Base-by-base conservation (phyloP, 2,329 filamentous ascomycete genomes). In the Triangularia verruculosa region DNA sequence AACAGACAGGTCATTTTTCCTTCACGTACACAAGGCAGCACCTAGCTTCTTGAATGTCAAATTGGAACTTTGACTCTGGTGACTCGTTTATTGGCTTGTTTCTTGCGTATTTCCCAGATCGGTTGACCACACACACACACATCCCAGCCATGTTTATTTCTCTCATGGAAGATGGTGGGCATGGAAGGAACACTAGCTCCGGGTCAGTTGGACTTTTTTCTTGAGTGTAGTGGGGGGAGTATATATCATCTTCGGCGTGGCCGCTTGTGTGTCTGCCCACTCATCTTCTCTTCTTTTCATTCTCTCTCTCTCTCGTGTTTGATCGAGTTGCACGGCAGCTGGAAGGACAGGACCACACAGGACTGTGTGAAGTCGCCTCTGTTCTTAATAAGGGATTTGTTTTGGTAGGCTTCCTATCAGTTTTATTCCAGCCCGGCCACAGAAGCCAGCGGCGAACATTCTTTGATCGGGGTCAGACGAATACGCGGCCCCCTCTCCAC, bases 391-490 rank as follows among this genome's bases (percentile, higher is more conserved):
- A 20, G 15, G 17, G 61, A 66, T 28, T 43, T 66, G 64, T 68
- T 66, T 55, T 66, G 64, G 64, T 63, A 25, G 58, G 55, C 62
- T 64, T 66, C 72, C n/a, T 47, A 17, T 47, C 39, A n/a, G 7
- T 47, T 47, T 17, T 20, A 47, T n/a, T n/a, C n/a, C n/a, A 47
- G 39, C 39, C 39, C 3, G 39, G 15, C 39, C 39, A 9, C 39
- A 47, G n/a, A 47, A 72, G 73, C 72, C 71, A 69, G 67, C 66
- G 72, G 39, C 72, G 72, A 61, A 62, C 62, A 61, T 65, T 66
- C 63, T 47, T 62, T 70, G 52, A 47, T 47, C 56, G 30, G n/a
- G 55, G 59, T 55, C 64, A 55, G 57, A 30, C 61, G 54, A 32
- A 55, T 61, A 28, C 55, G 54, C 57, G 55, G 32, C 20, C 39